Evolutionary conservation across 441 rosid genomes (phyloP).

Genomic region (Codiaeum variegatum): DNA sequence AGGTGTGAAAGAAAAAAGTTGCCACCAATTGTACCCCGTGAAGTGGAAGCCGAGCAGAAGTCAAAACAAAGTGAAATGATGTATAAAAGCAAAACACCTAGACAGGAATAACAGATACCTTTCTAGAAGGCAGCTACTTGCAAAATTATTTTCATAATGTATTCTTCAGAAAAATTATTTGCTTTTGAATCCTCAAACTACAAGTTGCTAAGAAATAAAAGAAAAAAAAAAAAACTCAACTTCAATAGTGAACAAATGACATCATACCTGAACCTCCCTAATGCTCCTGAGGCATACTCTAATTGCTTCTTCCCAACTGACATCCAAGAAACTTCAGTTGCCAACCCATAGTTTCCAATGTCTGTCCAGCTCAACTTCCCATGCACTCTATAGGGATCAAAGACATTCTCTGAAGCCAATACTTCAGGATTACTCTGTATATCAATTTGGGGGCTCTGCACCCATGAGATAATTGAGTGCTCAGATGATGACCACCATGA

Average conservation of each 20-base stretch:
- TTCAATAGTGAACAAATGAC: background rate
- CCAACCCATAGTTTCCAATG: slow-evolving; percentile 44
- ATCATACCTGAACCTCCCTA: slow-evolving; percentile 56
- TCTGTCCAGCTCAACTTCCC: slow-evolving; percentile 44
- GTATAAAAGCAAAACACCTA: background rate
- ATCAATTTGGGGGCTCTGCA: slow-evolving; percentile 35
- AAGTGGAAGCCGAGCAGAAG: background rate
- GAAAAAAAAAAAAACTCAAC: background rate
- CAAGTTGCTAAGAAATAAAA: slow-evolving; percentile 12
- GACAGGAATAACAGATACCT: background rate
- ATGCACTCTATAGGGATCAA: slow-evolving; percentile 50
- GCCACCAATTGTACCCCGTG: background rate
- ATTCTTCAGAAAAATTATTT: background rate
- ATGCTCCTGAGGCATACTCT: slow-evolving; percentile 52
- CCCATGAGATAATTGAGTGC: slow-evolving; percentile 34
- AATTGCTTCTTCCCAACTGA: slow-evolving; percentile 60
- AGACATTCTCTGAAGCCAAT: slow-evolving; percentile 24
- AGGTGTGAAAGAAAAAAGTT: background rate
- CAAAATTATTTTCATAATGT: background rate
- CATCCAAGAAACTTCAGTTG: slow-evolving; percentile 56
- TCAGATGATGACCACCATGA: slow-evolving; percentile 56
- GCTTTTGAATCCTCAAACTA: background rate
- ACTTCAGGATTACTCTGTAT: slow-evolving; percentile 29
- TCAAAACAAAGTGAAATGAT: background rate
- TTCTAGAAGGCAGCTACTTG: background rate